Base-by-base conservation (phyloP, 331 rosid genomes). In the Dryas integrifolia region DNA sequence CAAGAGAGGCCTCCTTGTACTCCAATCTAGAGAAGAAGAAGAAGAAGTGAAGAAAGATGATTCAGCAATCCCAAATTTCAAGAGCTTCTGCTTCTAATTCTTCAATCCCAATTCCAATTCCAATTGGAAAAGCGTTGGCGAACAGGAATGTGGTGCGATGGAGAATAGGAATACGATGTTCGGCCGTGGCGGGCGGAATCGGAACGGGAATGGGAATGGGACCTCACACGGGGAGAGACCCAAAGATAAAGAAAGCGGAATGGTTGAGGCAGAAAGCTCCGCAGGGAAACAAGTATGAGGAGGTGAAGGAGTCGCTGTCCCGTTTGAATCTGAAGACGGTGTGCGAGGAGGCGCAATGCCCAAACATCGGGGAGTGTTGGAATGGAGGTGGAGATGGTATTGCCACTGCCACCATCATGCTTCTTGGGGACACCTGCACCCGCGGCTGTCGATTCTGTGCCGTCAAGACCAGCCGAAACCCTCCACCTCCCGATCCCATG, bases 401-500 rank as follows among this genome's bases (percentile, higher is more conserved):
- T 76, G 87, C 97, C 58, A 91, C 98, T 15, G 98, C 98, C 8
- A 93, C 97, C 40, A 93, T 93, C 80, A 93, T 93, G 98, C 88
- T 93, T 70, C 91, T 93, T 35, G 98, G 98, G 7, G 98, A 93
- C 79, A 93, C 98, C 24, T 93, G 98, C 77, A 93, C 97, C 10
- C 97, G 98, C 48, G 97, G 97, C 3, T 93, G 98, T 72, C 81
- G 98, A 45, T 93, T 93, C 79, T 93, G 98, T 82, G 97, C 98
- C 9, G 96, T 93, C 49, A 93, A 93, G 77, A 93, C 98, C 26
- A 93, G 96, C 80, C 79, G 87, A 69, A 91, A 84, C 81, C 98
- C 97, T 6, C 82, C 97, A 0, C 96, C 96, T 5, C 98, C 97
- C 12, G 95, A 94, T 82, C 97, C 96, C 4, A 84, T 88, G 95